Evolutionary conservation across 208 protist species (phyloP).

Genomic region (Leptomonas seymouri): DNA sequence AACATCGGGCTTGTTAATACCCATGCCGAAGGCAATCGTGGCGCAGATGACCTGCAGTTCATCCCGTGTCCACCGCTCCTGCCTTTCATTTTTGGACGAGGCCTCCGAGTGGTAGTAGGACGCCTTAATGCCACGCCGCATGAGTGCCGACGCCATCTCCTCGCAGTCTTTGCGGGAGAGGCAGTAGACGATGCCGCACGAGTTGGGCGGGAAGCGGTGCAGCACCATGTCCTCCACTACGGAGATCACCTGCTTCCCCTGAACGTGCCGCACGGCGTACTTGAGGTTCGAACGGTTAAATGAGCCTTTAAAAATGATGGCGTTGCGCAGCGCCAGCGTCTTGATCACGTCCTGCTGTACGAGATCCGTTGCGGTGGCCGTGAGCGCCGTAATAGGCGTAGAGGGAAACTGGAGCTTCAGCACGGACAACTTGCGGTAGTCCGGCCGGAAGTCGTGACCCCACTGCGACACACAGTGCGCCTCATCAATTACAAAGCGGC

Average conservation of each 20-base stretch:
- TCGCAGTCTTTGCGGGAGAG: slow-evolving; percentile 85
- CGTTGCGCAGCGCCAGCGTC: slow-evolving; percentile 57
- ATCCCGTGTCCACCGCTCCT: slow-evolving; percentile 92
- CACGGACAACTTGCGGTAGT: slow-evolving; percentile 79
- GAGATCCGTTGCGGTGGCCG: slow-evolving; percentile 79
- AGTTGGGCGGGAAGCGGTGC: slow-evolving; percentile 55
- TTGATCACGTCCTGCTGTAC: slow-evolving; percentile 92
- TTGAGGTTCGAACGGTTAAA: slow-evolving; percentile 83
- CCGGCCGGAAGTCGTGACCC: slow-evolving; percentile 96
- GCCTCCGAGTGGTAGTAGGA: slow-evolving; percentile 85
- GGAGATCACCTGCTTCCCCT: slow-evolving; percentile 42
- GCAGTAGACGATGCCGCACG: slow-evolving; percentile 90
- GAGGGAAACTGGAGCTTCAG: slow-evolving; percentile 71
- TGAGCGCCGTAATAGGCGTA: slow-evolving; percentile 82
- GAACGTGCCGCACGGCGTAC: slow-evolving; percentile 73
- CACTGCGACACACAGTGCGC: slow-evolving; percentile 97
- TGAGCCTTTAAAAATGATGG: slow-evolving; percentile 83
- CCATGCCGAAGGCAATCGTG: slow-evolving; percentile 99
- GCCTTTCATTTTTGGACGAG: slow-evolving; percentile 66
- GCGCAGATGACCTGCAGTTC: slow-evolving; percentile 95
- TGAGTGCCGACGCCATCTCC: slow-evolving; percentile 69
- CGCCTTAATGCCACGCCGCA: slow-evolving; percentile 52
- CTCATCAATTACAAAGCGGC: slow-evolving; percentile 95
- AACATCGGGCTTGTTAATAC: slow-evolving; percentile 98
- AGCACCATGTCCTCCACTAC: slow-evolving; percentile 71